These are phyloP conservation scores for Boletus barrowsii DNA, from an alignment of 768 basidiomycete genomes.

Conservation along the genomic window DNA sequence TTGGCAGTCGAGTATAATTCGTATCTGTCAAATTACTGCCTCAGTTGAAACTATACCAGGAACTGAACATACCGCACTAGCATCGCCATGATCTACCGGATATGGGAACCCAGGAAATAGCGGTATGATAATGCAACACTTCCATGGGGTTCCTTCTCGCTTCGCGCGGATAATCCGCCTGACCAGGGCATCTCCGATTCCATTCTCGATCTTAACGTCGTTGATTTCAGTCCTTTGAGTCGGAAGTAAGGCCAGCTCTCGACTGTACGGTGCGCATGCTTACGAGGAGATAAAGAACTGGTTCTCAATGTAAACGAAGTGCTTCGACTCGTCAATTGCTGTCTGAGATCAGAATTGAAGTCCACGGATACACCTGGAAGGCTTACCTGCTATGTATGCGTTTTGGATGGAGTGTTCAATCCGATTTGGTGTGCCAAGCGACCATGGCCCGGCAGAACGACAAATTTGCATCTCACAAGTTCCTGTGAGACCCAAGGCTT, in stretches of 20 bases:
- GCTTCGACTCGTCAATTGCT: conserved; percentile 93
- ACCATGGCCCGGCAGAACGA: conserved; percentile 95
- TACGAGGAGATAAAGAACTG: conserved; percentile 91
- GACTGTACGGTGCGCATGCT: conserved; percentile 23
- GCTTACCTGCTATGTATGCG: conserved; percentile 82
- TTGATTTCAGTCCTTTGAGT: conserved; percentile 73
- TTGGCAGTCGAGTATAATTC: conserved; percentile 94
- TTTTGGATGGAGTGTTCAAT: conserved; percentile 93
- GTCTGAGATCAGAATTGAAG: conserved; percentile 3
- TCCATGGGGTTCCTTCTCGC: conserved; percentile 78
- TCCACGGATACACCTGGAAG: neutral
- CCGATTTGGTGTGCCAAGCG: conserved; percentile 81
- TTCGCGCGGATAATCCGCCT: conserved; percentile 88
- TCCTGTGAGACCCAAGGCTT: conserved; percentile 79
- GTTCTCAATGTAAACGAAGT: conserved; percentile 98
- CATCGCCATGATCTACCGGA: conserved; percentile 90
- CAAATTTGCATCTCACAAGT: conserved; percentile 98
- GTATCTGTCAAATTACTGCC: conserved; percentile 50
- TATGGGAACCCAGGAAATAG: conserved; percentile 91
- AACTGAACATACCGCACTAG: conserved; percentile 67
- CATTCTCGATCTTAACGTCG: conserved; percentile 86
- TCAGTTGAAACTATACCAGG: neutral
- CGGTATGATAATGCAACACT: conserved; percentile 90
- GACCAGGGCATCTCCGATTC: conserved; percentile 92
- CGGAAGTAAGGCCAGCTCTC: neutral